These are phyloP conservation scores for Achaetomium macrosporum DNA, from an alignment of 2,329 filamentous ascomycete genomes.

Conservation along the genomic window DNA sequence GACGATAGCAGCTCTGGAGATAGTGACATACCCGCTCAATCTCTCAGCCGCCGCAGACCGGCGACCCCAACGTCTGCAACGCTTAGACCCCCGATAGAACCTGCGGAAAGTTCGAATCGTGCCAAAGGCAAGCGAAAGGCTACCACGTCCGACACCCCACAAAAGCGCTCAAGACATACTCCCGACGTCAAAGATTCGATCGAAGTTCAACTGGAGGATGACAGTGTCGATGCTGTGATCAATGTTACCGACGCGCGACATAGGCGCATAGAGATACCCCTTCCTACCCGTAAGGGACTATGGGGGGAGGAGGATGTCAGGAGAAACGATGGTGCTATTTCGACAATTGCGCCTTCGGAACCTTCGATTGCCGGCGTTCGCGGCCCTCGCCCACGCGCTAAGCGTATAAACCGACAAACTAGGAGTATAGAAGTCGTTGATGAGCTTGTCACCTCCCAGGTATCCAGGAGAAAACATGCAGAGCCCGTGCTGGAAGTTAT, in stretches of 20 bases:
- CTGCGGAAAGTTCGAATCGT: background rate
- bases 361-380: background rate
- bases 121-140: background rate
- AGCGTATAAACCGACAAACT: background rate
- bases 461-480: background rate
- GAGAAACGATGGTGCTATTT: no score
- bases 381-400: background rate
- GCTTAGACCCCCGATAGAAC: background rate
- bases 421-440: slow-evolving; percentile 4
- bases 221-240: slow-evolving; percentile 7
- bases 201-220: slow-evolving; percentile 6
- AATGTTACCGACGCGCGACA: background rate
- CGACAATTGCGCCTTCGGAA: background rate
- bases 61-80: background rate
- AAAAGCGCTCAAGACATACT: background rate
- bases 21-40: slow-evolving; percentile 1
- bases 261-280: background rate
- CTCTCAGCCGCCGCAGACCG: background rate
- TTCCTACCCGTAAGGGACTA: background rate
- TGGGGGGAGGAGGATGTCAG: background rate
- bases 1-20: background rate
- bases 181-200: background rate
- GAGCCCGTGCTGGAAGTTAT: background rate
- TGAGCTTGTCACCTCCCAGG: background rate
- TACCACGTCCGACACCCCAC: background rate